Percentiles rank a stretch among this genome's conserved stretches.
phyloP scores from a whole-genome alignment of 192 early-diverging fungal genomes.

The Coemansia sp. region DNA sequence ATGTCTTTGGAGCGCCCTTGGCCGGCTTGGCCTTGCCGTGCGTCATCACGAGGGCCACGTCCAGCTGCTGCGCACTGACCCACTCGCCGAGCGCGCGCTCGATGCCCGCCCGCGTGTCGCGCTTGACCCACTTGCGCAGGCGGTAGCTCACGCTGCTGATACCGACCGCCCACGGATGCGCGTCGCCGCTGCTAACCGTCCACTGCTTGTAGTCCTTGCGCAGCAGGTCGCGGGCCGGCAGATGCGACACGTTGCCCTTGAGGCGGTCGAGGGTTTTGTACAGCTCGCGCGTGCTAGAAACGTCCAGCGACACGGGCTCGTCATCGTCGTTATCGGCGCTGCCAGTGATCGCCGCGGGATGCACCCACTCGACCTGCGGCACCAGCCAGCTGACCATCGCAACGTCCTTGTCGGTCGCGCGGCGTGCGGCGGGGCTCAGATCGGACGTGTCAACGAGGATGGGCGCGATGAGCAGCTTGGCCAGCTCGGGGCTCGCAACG shows the following conservation, averaged over 20 bases:
- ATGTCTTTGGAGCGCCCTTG: slow-evolving; percentile 14
- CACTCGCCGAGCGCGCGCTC: slow-evolving; percentile 18
- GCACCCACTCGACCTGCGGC: slow-evolving; percentile 27
- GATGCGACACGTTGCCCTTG: slow-evolving; percentile 34
- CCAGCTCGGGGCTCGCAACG: slow-evolving; percentile 14
- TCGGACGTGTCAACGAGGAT: slow-evolving; percentile 40
- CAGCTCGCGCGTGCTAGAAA: slow-evolving; percentile 11
- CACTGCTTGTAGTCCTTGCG: slow-evolving; percentile 57
- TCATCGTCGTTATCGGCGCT: background rate
- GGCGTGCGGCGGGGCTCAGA: slow-evolving; percentile 12
- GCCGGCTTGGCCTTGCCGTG: slow-evolving; percentile 34
- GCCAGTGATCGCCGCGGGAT: background rate
- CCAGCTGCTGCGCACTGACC: slow-evolving; percentile 22
- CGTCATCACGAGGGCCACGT: slow-evolving; percentile 45
- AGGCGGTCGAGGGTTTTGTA: slow-evolving; percentile 33
- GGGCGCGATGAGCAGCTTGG: slow-evolving; percentile 33
- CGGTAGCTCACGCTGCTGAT: slow-evolving; percentile 46
- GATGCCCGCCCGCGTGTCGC: slow-evolving; percentile 23
- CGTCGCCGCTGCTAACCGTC: slow-evolving; percentile 13
- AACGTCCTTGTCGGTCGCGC: slow-evolving; percentile 29
- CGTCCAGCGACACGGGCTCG: slow-evolving; percentile 7
- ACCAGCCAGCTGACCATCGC: slow-evolving; percentile 22
- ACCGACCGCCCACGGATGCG: slow-evolving; percentile 23
- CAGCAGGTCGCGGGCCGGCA: slow-evolving; percentile 32
- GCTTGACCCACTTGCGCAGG: slow-evolving; percentile 47